Conservation (phyloP, 2,329 filamentous ascomycete species). For the Aspergillus clavatus region DNA sequence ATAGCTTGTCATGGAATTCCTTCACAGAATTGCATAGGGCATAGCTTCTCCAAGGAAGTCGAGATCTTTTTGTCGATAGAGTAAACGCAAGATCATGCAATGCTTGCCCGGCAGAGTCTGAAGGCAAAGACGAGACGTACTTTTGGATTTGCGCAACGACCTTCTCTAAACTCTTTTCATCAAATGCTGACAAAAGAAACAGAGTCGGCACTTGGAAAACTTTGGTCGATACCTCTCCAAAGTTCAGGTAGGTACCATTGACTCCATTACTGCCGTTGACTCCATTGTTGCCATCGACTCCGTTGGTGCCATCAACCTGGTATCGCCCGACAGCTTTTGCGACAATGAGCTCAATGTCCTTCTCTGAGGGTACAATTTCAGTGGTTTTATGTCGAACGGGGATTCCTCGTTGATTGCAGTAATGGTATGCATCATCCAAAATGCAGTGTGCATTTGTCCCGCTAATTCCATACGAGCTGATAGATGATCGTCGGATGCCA, state of each 20-base stretch:
- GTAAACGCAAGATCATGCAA: conserved; percentile 13
- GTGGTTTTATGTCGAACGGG: not conserved
- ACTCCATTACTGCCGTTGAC: too few species aligned
- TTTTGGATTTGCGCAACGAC: too few species aligned
- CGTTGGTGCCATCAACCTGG: not conserved
- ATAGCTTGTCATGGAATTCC: not conserved
- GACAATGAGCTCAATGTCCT: not conserved
- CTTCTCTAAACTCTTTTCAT: too few species aligned
- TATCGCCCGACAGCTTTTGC: not conserved
- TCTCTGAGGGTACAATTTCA: too few species aligned
- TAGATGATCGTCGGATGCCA: conserved; percentile 5
- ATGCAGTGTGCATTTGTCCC: conserved; percentile 19
- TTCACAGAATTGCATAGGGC: not conserved
- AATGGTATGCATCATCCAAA: conserved; percentile 8
- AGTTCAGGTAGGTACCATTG: too few species aligned
- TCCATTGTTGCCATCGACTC: too few species aligned
- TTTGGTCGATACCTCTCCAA: too few species aligned
- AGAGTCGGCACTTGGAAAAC: too few species aligned
- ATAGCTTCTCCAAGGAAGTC: conserved; percentile 7
- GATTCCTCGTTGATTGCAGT: not conserved
- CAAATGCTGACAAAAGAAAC: too few species aligned
- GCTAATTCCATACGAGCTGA: conserved; percentile 20
- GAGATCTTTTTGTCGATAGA: conserved; percentile 6
- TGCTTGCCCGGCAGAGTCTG: not conserved
- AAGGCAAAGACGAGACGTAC: too few species aligned